Evolutionary conservation across 2,329 filamentous ascomycete species (phyloP).

Genomic region (Aspergillus thermomutatus): DNA sequence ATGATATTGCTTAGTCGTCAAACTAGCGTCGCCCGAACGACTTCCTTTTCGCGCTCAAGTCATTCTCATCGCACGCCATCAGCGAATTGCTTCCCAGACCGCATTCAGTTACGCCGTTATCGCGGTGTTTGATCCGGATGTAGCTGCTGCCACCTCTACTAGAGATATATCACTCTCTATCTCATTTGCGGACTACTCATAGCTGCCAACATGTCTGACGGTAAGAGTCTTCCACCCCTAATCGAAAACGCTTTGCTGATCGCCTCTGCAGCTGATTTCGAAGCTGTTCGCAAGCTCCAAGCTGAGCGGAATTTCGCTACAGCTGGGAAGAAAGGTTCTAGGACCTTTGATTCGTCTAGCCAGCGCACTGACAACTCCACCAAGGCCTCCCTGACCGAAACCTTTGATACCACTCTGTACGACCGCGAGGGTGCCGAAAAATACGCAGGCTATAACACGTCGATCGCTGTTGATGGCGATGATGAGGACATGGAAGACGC

Average conservation of each 20-base stretch:
- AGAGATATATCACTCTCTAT: slow-evolving; percentile 25
- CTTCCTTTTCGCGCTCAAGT: slow-evolving; percentile 17
- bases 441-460: slow-evolving; percentile 86
- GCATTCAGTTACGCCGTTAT: slow-evolving; percentile 24
- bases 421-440: slow-evolving; percentile 73
- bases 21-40: not conserved
- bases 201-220: slow-evolving; percentile 42
- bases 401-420: slow-evolving; percentile 84
- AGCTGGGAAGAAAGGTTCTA: slow-evolving; percentile 75
- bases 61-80: slow-evolving; percentile 17
- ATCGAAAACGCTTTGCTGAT: slow-evolving; percentile 21
- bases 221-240: slow-evolving; percentile 27
- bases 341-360: slow-evolving; percentile 71
- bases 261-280: slow-evolving; percentile 66
- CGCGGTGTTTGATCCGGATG: slow-evolving; percentile 34
- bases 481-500: slow-evolving; percentile 76
- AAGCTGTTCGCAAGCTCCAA: slow-evolving; percentile 81
- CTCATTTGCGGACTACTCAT: slow-evolving; percentile 21
- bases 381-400: slow-evolving; percentile 86
- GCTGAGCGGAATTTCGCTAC: slow-evolving; percentile 84
- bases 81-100: slow-evolving; percentile 14
- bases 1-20: not conserved
- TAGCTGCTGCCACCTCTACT: slow-evolving; percentile 28
- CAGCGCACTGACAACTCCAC: slow-evolving; percentile 81
- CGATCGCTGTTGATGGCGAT: slow-evolving; percentile 73